Base-by-base conservation (phyloP, 2,329 filamentous ascomycete genomes). In the Stemphylium vesicarium region DNA sequence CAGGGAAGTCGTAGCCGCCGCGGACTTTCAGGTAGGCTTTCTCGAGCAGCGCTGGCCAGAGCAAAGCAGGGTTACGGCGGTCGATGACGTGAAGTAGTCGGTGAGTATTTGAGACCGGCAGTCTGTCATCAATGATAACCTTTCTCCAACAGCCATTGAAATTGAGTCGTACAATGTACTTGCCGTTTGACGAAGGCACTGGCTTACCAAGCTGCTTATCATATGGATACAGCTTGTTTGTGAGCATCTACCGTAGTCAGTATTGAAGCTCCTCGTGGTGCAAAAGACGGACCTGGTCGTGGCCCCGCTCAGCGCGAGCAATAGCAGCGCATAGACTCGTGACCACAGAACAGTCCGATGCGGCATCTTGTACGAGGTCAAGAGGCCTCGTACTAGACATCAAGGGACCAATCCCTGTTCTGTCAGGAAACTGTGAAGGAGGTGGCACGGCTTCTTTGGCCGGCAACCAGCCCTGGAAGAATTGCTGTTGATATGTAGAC, bases 11-110 rank as follows among this genome's bases (percentile, higher is more conserved):
- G 73, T 99, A 99, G 31, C 95, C 95, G 24, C 95, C 95, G 51
- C 94, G 86, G 10, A 98, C 86, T 78, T 98, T 99, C 1, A 99
- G 80, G 65, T 99, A 99, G 0, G 95, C 95, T 72, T 99, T 99
- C 73, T 99, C 95, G 13, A 98, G 80, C 4, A 99, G 81, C 2
- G 94, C 92, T 5, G 95, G 95, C 92, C 94, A 98, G 12, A 98
- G 78, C 12, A 96, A 80, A n/a, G 79, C 81, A 4, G 90, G 89
- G 60, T 96, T 92, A 37, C 88, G 88, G 32, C 92, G 85, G 67
- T 98, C 94, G 40, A 96, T 84, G 9, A 98, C 93, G 73, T 96
- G 92, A 3, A 99, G 84, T 5, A 89, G 86, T 26, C 92, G 85
- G 35, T 86, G 81, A 13, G 87, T 90, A 46, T 84, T 88, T 0